Base-by-base conservation (phyloP, 371 early-diverging fungal species). In the Rhizopus stolonifer region DNA sequence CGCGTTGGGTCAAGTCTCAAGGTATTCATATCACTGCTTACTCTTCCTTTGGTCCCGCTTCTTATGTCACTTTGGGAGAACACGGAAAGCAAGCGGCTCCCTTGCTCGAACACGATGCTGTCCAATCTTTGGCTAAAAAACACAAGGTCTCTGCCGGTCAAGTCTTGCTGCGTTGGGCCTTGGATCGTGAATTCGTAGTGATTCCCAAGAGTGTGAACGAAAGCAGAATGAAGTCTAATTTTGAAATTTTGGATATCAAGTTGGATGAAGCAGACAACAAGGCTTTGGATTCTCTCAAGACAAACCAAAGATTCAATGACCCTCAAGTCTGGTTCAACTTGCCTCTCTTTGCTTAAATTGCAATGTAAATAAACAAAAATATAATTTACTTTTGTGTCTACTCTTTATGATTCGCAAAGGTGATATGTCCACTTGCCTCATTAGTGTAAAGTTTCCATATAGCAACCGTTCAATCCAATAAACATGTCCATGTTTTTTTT, bases 201-300 rank as follows among this genome's bases (percentile, higher is more conserved):
- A 83, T 90, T 21, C 90, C 90, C 39, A 90, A 88, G 67, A 79
- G 76, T 54, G 60, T 67, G 3, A 65, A 78, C 32, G 56, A 67
- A 10, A 61, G 61, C 2, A 69, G 87, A 46, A 71, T 90, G 70
- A 64, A 75, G 54, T 34, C 32, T 15, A 75, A 75, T 46, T 54
- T 72, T 29, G 66, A 75, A 6, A 48, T 63, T 8, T 49, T 70
- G 11, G 52, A 59, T 29, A 44, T 57, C n/a, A 58, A 61, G 55
- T 56, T 67, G 56, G 64, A 72, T 54, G 60, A 65, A 19, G 64
- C 65, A 25, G 74, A 74, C 21, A 55, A 46, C 38, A 54, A 64
- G 52, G 15, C 40, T n/a, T 45, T 54, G 39, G 46, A 36, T 43
- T 18, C 43, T 9, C 53, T 69, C 29, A 56, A 61, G 19, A 21